phyloP scores from a whole-genome alignment of 2,329 filamentous ascomycete species.

The Tetracladium maxilliforme region DNA sequence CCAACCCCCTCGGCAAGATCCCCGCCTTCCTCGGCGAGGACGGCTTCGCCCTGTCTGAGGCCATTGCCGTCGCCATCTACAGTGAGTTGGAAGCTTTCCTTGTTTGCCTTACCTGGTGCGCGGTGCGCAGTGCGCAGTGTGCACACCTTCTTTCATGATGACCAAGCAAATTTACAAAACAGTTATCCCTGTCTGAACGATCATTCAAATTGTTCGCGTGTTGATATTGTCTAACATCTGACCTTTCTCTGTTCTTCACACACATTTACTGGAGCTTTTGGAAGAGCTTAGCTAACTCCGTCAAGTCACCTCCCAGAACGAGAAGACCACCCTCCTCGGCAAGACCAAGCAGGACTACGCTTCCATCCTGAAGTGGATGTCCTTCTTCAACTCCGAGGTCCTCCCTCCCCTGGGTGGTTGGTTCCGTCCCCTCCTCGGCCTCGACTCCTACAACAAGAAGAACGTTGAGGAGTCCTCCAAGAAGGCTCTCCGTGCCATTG shows the following conservation, averaged over 20 bases:
- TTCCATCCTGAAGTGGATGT: constrained; percentile 97
- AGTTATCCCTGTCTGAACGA: constrained; percentile 99
- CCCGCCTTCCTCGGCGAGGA: constrained; percentile 87
- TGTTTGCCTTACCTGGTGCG: no score
- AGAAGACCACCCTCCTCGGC: constrained; percentile 97
- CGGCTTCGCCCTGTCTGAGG: constrained; percentile 79
- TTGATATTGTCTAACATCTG: constrained; percentile 71
- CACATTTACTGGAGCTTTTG: constrained; percentile 11
- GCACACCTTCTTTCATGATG: constrained; percentile 54
- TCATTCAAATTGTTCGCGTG: constrained; percentile 48
- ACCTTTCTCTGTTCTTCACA: constrained; percentile 13
- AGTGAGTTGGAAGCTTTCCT: constrained; percentile 48
- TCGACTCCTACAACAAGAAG: constrained; percentile 95
- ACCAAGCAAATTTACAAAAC: constrained; percentile 59
- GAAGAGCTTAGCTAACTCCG: constrained; percentile 5
- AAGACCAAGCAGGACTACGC: constrained; percentile 99
- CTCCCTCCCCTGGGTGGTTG: constrained; percentile 59
- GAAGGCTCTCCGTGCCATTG: constrained; percentile 50
- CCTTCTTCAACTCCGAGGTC: constrained; percentile 84
- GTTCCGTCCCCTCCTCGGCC: constrained; percentile 77
- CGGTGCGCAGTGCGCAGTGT: no score
- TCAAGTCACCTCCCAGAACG: constrained; percentile 94
- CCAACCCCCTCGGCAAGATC: constrained; percentile 81
- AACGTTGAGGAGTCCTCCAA: constrained; percentile 67
- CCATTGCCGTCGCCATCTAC: constrained; percentile 93